A percentile compares a stretch with the other conserved stretches of the same genome.
Evolutionary conservation across 2,329 filamentous ascomycete species (phyloP).

Genomic region (Cladosporium oxysporum): DNA sequence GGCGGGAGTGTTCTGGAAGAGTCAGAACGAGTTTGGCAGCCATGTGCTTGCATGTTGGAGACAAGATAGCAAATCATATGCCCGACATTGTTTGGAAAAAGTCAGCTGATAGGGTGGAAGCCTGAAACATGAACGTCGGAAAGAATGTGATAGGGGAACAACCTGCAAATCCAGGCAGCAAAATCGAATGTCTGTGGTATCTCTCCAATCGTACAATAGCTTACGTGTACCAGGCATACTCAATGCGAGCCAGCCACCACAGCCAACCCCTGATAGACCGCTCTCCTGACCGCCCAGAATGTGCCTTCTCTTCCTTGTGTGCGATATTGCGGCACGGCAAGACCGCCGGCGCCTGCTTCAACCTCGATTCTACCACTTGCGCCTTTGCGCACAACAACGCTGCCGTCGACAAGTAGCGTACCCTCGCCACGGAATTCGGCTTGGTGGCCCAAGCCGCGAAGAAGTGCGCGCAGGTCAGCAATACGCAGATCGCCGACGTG

Average conservation of each 20-base stretch:
- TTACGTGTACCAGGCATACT: neutral
- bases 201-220: conserved; percentile 17
- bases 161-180: conserved; percentile 12
- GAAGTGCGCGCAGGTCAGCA: conserved; percentile 80
- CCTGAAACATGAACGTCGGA: neutral
- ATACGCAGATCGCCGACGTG: conserved; percentile 92
- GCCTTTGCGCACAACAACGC: conserved; percentile 85
- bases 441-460: conserved; percentile 78
- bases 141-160: neutral
- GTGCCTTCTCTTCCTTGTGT: conserved; percentile 52
- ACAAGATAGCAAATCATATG: neutral
- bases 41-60: neutral
- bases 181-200: neutral
- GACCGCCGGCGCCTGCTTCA: conserved; percentile 66
- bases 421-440: conserved; percentile 95
- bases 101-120: neutral
- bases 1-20: neutral
- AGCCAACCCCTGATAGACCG: conserved; percentile 91
- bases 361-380: conserved; percentile 78
- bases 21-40: neutral
- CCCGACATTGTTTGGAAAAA: neutral
- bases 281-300: conserved; percentile 83
- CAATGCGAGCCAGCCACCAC: conserved; percentile 74
- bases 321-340: conserved; percentile 23
- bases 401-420: conserved; percentile 83